Base-by-base conservation (phyloP, 306 rosid genomes). In the Prinsepia uniflora region DNA sequence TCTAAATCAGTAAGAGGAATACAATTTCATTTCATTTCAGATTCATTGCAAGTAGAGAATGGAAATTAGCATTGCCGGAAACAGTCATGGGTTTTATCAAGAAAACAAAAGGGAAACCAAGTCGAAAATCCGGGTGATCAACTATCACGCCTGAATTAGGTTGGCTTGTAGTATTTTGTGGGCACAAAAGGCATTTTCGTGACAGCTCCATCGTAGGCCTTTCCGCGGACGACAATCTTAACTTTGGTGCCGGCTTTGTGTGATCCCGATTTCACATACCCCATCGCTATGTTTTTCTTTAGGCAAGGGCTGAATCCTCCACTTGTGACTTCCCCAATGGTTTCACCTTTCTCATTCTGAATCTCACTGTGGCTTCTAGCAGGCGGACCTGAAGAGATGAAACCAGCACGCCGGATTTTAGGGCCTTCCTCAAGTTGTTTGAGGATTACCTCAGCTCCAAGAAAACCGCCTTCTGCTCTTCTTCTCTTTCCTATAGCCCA, bases 301-400 rank as follows among this genome's bases (percentile, higher is more conserved):
- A 94, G 89, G 86, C 96, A 91, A 57, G 99, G 99, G 72, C 97
- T 94, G 78, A 94, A 94, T 80, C 99, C 99, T 73, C 99, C 99
- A 68, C 99, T 94, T 13, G 99, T 94, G 58, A 94, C 85, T 74
- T 94, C 97, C 24, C 99, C 99, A 56, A 94, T 89, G 78, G 79
- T 86, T 20, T 84, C 85, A 3, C 97, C 99, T 53, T 80, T 86
- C 70, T 83, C 96, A 49, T 87, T 87, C 67, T 94, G 89, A 81
- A 94, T 91, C 87, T 91, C 97, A 44, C 96, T 89, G 87, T 91
- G 99, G 85, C 97, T 71, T 79, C 97, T 91, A 22, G 99, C 87
- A 76, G 99, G 97, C 2, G 99, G 99, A 9, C 99, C 97, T 0
- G 96, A 76, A 40, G 97, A 95, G 81, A 91, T 58, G 81, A 95